These are phyloP conservation scores for Pseudogymnoascus verrucosus DNA, from an alignment of 2,329 filamentous ascomycete genomes.

Conservation along the genomic window DNA sequence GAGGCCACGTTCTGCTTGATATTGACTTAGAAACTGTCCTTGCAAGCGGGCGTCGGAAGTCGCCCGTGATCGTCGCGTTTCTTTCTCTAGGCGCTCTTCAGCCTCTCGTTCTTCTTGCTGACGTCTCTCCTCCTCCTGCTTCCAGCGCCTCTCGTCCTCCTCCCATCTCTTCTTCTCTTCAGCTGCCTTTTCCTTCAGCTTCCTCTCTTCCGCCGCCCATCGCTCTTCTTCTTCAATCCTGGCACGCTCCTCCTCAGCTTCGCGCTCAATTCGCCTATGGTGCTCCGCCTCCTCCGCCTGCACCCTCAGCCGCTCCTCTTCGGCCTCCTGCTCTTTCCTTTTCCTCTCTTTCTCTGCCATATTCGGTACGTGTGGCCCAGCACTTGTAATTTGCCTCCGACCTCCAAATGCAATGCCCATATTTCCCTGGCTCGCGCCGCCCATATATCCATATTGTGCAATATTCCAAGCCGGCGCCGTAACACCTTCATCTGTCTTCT, in stretches of 20 bases:
- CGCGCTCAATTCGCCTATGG: conserved; percentile 37
- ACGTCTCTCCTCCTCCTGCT: conserved; percentile 64
- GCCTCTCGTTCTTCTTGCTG: conserved; percentile 65
- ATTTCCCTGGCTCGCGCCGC: conserved; percentile 91
- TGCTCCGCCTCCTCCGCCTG: conserved; percentile 46
- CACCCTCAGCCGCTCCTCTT: conserved; percentile 50
- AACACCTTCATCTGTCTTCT: conserved; percentile 66
- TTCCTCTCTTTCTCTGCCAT: conserved; percentile 75
- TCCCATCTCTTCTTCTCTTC: conserved; percentile 69
- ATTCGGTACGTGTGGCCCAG: conserved; percentile 70
- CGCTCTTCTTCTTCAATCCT: conserved; percentile 54
- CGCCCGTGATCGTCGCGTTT: conserved; percentile 53
- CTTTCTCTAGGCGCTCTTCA: conserved; percentile 57
- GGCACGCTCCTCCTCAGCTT: conserved; percentile 54
- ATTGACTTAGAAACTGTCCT: conserved; percentile 81
- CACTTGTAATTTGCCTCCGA: conserved; percentile 83
- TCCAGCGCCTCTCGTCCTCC: conserved; percentile 70
- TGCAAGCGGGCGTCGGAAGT: conserved; percentile 61
- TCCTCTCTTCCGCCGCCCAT: conserved; percentile 59
- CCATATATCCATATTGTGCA: conserved; percentile 96
- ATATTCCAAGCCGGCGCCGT: conserved; percentile 97
- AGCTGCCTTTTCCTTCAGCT: conserved; percentile 51
- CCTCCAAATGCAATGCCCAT: conserved; percentile 89
- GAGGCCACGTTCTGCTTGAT: conserved; percentile 61
- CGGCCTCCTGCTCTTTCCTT: conserved; percentile 47